These are phyloP conservation scores for Pseudocercospora pini-densiflorae DNA, from an alignment of 2,329 filamentous ascomycete genomes.

Conservation along the genomic window DNA sequence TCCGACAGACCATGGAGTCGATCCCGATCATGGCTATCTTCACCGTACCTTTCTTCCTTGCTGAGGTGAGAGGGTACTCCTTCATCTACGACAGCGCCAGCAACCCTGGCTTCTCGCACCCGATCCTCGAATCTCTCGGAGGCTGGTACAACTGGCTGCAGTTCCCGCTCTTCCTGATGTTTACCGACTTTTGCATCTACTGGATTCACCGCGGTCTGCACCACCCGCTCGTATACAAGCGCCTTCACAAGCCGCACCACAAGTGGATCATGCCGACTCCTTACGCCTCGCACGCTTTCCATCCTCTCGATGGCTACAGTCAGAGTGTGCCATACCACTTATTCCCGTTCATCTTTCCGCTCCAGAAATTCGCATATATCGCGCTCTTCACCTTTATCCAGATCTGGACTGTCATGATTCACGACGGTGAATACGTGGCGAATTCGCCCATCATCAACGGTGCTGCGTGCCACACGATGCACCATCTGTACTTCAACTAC, in stretches of 20 bases:
- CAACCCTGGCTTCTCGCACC: constrained; percentile 36
- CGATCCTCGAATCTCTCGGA: constrained; percentile 35
- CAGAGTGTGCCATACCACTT: constrained; percentile 92
- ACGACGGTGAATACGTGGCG: constrained; percentile 93
- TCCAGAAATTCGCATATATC: constrained; percentile 89
- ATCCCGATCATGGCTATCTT: constrained; percentile 83
- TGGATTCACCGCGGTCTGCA: constrained; percentile 88
- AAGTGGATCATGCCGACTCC: constrained; percentile 99
- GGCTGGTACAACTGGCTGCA: constrained; percentile 74
- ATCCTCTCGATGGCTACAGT: constrained; percentile 87
- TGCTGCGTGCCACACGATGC: constrained; percentile 90
- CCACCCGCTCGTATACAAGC: constrained; percentile 80
- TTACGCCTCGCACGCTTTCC: constrained; percentile 90
- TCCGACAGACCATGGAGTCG: constrained; percentile 74
- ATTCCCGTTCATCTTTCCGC: constrained; percentile 89
- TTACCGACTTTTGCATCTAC: constrained; percentile 91
- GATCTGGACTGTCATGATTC: constrained; percentile 95
- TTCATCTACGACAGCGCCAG: constrained; percentile 78
- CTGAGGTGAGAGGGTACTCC: constrained; percentile 81
- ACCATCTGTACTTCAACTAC: constrained; percentile 86
- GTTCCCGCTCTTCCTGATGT: constrained; percentile 84
- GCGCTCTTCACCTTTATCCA: constrained; percentile 90
- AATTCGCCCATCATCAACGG: constrained; percentile 93
- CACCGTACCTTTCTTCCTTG: constrained; percentile 79
- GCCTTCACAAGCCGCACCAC: constrained; percentile 95